A percentile compares a stretch with the other conserved stretches of the same genome.
Evolutionary conservation across 441 rosid genomes (phyloP).

Genomic region (Daphne laureola): DNA sequence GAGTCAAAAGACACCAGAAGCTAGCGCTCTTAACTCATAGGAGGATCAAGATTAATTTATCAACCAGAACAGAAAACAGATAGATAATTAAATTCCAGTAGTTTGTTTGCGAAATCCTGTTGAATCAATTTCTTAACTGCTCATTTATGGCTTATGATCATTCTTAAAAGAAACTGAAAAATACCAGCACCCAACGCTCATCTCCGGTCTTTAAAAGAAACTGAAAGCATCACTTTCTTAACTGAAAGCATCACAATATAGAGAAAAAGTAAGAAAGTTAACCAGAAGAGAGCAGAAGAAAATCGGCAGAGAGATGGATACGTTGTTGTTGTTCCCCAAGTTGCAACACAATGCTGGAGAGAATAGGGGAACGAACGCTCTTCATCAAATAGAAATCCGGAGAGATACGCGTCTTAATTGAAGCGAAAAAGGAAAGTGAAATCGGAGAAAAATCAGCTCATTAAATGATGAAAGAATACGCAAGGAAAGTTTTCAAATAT

Average conservation of each 20-base stretch:
- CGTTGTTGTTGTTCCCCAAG: conserved; percentile 12
- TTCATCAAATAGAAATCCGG: conserved; percentile 8
- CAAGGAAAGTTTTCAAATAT: conserved; percentile 14
- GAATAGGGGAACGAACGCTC: conserved; percentile 8
- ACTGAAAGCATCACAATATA: too few relatives aligned
- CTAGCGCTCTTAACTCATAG: too few relatives aligned
- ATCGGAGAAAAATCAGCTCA: conserved; percentile 27
- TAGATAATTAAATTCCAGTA: background rate
- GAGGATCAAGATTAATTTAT: background rate
- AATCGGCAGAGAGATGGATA: conserved; percentile 5
- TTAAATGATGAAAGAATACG: conserved; percentile 15
- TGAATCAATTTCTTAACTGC: conserved; percentile 4
- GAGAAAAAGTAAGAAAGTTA: background rate
- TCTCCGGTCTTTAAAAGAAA: background rate
- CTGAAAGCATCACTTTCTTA: too few relatives aligned
- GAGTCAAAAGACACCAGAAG: too few relatives aligned
- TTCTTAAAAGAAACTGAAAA: background rate
- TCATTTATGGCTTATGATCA: background rate
- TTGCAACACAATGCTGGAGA: conserved; percentile 15
- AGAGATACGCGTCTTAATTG: conserved; percentile 5
- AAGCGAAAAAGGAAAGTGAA: conserved; percentile 16
- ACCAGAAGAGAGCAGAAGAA: conserved; percentile 21
- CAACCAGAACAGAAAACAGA: background rate
- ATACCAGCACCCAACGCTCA: conserved; percentile 2
- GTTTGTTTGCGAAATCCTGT: background rate